phyloP scores from a whole-genome alignment of 1,284 basidiomycete species.

The Athelia sp. region DNA sequence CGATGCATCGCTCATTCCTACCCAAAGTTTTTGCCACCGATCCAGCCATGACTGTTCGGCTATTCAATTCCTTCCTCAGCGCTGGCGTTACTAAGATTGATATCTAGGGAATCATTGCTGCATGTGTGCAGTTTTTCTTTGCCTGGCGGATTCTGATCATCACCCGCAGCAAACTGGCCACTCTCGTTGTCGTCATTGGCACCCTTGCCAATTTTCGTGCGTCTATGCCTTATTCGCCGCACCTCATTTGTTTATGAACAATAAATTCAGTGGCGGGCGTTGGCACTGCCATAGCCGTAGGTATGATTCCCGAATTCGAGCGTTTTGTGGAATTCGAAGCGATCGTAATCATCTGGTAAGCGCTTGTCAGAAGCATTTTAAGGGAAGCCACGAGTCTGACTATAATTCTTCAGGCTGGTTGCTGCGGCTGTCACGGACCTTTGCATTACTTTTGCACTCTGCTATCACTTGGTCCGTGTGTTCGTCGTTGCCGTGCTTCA shows the following conservation, averaged over 20 bases:
- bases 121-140: constrained; percentile 30
- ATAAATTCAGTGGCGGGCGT: constrained; percentile 20
- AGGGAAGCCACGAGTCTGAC: neutral
- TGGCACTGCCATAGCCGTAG: constrained; percentile 29
- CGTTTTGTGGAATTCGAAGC: constrained; percentile 31
- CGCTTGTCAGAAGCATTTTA: neutral
- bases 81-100: neutral
- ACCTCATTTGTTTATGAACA: neutral
- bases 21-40: constrained; percentile 5
- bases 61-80: neutral
- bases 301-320: constrained; percentile 26
- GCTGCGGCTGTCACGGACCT: constrained; percentile 27
- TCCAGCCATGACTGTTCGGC: constrained; percentile 9
- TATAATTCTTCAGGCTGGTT: constrained; percentile 14
- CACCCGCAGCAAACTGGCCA: constrained; percentile 14
- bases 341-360: constrained; percentile 29
- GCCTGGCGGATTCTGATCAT: constrained; percentile 27
- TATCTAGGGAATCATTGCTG: constrained; percentile 24
- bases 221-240: constrained; percentile 2
- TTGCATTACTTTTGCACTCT: constrained; percentile 23
- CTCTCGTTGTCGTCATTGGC: constrained; percentile 13
- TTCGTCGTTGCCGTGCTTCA: neutral
- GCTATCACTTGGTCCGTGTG: constrained; percentile 24
- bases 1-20: no score
- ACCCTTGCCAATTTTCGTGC: constrained; percentile 8